phyloP scores from a whole-genome alignment of 177 flowering plant species.

The Tripterygium wilfordii region DNA sequence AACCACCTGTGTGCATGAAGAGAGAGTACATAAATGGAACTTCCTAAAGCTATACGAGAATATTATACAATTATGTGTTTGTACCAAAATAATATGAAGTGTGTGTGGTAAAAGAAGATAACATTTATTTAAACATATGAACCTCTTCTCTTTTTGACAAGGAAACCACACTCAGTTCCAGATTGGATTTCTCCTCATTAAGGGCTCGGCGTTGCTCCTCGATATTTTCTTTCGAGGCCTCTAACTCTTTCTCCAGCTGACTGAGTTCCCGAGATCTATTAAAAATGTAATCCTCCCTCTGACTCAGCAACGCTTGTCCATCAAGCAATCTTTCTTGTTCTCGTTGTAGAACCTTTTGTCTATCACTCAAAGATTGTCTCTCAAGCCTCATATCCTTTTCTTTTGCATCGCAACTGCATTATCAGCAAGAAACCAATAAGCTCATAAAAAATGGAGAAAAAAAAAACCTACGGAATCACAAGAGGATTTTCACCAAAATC shows the following conservation, averaged over 20 bases:
- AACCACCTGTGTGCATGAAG: slow-evolving; percentile 45
- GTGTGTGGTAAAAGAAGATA: neutral
- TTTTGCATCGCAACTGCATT: slow-evolving; percentile 72
- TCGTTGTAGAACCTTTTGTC: slow-evolving; percentile 53
- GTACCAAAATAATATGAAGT: too few species aligned
- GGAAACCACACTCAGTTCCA: slow-evolving; percentile 39
- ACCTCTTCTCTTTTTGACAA: slow-evolving; percentile 79
- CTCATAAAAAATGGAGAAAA: neutral
- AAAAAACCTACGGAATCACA: too few species aligned
- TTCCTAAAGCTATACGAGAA: too few species aligned
- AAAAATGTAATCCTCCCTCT: slow-evolving; percentile 67
- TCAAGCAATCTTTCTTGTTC: slow-evolving; percentile 72
- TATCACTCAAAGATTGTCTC: slow-evolving; percentile 60
- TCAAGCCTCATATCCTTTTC: slow-evolving; percentile 71
- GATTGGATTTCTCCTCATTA: slow-evolving; percentile 44
- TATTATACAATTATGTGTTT: too few species aligned
- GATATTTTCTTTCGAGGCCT: slow-evolving; percentile 37
- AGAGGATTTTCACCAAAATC: too few species aligned
- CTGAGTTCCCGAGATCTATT: slow-evolving; percentile 50
- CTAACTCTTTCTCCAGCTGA: slow-evolving; percentile 59
- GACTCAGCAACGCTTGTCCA: slow-evolving; percentile 62
- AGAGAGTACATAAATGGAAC: slow-evolving; percentile 1
- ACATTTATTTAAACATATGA: neutral
- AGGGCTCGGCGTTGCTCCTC: slow-evolving; percentile 39
- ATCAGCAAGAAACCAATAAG: neutral